A percentile compares a stretch with the other conserved stretches of the same genome.
Conservation (phyloP, 1,284 basidiomycete genomes). For the Pseudozyma pruni region DNA sequence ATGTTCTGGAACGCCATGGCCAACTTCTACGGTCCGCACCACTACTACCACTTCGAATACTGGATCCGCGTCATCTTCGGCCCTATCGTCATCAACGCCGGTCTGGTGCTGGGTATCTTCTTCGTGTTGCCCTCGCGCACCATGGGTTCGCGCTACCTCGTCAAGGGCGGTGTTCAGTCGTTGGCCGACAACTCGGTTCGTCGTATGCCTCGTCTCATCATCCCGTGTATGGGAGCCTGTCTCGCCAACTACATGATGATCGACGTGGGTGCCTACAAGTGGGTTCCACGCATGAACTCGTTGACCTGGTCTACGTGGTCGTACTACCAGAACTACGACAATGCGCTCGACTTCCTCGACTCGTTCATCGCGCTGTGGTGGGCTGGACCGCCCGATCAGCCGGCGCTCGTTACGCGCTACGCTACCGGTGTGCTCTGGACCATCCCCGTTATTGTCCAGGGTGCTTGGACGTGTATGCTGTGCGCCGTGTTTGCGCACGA, state of each 20-base stretch:
- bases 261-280: constrained; percentile 55
- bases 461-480: constrained; percentile 54
- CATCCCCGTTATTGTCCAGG: constrained; percentile 58
- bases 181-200: constrained; percentile 55
- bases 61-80: constrained; percentile 54
- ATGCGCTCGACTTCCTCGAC: constrained; percentile 50
- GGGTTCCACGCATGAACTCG: constrained; percentile 53
- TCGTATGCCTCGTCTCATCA: constrained; percentile 57
- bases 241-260: constrained; percentile 59
- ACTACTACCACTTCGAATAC: constrained; percentile 50
- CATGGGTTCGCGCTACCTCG: constrained; percentile 56
- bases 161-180: constrained; percentile 50
- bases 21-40: constrained; percentile 35
- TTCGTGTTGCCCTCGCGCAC: constrained; percentile 56
- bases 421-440: constrained; percentile 65
- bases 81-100: constrained; percentile 53
- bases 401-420: constrained; percentile 51
- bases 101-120: constrained; percentile 57
- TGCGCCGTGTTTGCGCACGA: constrained; percentile 56
- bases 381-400: constrained; percentile 45
- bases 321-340: constrained; percentile 58
- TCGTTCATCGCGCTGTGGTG: constrained; percentile 56
- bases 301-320: constrained; percentile 58
- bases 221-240: constrained; percentile 49
- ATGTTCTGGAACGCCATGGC: constrained; percentile 58